Conservation (phyloP, 2,329 filamentous ascomycete species). For the Ceratocystis eucalypticola region DNA sequence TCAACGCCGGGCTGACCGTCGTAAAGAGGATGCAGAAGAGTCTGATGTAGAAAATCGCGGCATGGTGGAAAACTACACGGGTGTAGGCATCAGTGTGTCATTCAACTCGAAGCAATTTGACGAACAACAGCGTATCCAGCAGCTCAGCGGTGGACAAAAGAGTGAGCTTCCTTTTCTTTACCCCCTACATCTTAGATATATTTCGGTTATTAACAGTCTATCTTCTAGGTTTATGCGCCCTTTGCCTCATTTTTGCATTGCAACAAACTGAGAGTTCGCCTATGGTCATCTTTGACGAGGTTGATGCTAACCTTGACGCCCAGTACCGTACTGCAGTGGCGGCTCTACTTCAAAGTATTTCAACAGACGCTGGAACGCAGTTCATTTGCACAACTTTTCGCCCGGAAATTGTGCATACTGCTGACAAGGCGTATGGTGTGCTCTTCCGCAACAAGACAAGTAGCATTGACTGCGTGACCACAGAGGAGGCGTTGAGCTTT, state of each 20-base stretch:
- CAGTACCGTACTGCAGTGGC: slow-evolving; percentile 96
- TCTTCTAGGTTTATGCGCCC: slow-evolving; percentile 67
- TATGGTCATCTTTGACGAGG: slow-evolving; percentile 98
- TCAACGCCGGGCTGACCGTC: slow-evolving; percentile 71
- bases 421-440: slow-evolving; percentile 96
- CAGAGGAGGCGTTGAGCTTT: slow-evolving; percentile 80
- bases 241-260: slow-evolving; percentile 98
- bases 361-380: slow-evolving; percentile 51
- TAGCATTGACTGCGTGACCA: slow-evolving; percentile 77
- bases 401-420: slow-evolving; percentile 87
- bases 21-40: slow-evolving; percentile 43
- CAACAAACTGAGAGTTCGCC: slow-evolving; percentile 94
- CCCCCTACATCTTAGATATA: not conserved
- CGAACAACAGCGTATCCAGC: slow-evolving; percentile 94
- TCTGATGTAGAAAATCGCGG: slow-evolving; percentile 56
- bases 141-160: slow-evolving; percentile 94
- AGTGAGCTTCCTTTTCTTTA: slow-evolving; percentile 44
- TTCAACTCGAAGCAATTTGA: slow-evolving; percentile 95
- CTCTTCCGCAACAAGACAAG: slow-evolving; percentile 89
- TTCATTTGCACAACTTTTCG: slow-evolving; percentile 99
- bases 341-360: slow-evolving; percentile 69
- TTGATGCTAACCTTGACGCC: slow-evolving; percentile 93
- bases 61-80: slow-evolving; percentile 85
- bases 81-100: slow-evolving; percentile 90
- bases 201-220: slow-evolving; percentile 21